Percentiles rank a stretch among this genome's conserved stretches.
These are phyloP conservation scores for Immersiporthe knoxdaviesiana DNA, from an alignment of 2,329 filamentous ascomycete species.

Conservation along the genomic window DNA sequence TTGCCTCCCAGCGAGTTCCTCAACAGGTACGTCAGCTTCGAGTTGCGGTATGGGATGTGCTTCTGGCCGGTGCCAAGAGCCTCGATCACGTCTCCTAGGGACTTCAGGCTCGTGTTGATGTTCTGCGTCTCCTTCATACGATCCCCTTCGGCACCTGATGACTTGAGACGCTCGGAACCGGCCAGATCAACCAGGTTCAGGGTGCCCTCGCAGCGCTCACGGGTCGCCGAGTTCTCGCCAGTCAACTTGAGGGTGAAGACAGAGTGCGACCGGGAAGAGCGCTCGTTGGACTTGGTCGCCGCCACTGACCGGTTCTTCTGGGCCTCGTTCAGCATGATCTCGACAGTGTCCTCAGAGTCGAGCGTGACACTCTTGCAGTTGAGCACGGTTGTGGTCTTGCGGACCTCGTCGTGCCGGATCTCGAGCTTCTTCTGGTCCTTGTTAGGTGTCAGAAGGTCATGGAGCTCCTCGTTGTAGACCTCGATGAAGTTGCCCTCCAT, in stretches of 20 bases:
- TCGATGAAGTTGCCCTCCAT: constrained; percentile 97
- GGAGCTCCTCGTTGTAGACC: constrained; percentile 97
- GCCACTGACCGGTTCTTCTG: constrained; percentile 88
- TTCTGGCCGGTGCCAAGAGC: constrained; percentile 82
- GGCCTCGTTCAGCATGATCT: constrained; percentile 78
- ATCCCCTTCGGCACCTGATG: constrained; percentile 84
- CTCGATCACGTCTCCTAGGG: constrained; percentile 91
- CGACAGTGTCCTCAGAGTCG: constrained; percentile 78
- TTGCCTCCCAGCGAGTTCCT: constrained; percentile 95
- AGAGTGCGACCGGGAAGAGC: constrained; percentile 91
- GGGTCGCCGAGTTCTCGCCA: constrained; percentile 73
- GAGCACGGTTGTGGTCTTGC: constrained; percentile 79
- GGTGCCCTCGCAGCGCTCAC: constrained; percentile 86
- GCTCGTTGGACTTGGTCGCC: constrained; percentile 95
- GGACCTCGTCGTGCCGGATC: constrained; percentile 81
- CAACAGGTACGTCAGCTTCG: constrained; percentile 92
- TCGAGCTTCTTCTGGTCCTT: constrained; percentile 81
- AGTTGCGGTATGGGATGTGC: constrained; percentile 94
- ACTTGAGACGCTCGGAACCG: constrained; percentile 86
- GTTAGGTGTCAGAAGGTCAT: constrained; percentile 73
- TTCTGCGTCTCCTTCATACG: constrained; percentile 92
- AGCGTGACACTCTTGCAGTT: constrained; percentile 78
- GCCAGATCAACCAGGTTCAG: constrained; percentile 96
- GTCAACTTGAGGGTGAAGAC: constrained; percentile 88
- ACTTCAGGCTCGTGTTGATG: constrained; percentile 94